phyloP scores from a whole-genome alignment of 345 rosid species.

The Lepidium aucheri region DNA sequence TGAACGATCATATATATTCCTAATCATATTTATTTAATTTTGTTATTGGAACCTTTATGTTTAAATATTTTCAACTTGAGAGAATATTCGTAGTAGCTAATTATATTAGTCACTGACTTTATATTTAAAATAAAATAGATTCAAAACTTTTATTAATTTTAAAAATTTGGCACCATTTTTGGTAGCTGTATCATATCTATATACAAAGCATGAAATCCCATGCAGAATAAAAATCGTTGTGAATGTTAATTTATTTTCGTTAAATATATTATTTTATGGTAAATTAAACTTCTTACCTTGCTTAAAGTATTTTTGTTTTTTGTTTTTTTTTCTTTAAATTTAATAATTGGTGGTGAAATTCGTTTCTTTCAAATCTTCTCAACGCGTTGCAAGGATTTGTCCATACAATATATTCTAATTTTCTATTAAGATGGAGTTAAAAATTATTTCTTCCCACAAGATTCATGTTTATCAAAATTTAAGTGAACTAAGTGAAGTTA shows the following conservation, averaged over 20 bases:
- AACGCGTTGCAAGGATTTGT: slow-evolving; percentile 3
- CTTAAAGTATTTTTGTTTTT: background rate
- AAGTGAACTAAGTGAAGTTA: too few species aligned
- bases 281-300: background rate
- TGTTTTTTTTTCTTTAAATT: background rate
- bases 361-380: slow-evolving; percentile 19
- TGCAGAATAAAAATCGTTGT: slow-evolving; percentile 12
- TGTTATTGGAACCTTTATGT: background rate
- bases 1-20: slow-evolving; percentile 15
- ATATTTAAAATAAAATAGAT: background rate
- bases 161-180: background rate
- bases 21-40: slow-evolving; percentile 6
- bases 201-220: slow-evolving; percentile 7
- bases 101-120: slow-evolving; percentile 1
- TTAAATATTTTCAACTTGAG: slow-evolving; percentile 10
- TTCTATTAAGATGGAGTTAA: background rate
- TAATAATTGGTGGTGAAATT: background rate
- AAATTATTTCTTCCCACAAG: background rate
- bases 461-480: background rate
- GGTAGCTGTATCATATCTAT: background rate
- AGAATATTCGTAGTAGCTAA: slow-evolving; percentile 7
- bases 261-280: slow-evolving; percentile 13
- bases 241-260: background rate
- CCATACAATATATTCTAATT: slow-evolving; percentile 6
- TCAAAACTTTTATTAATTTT: background rate